A percentile compares a stretch with the other conserved stretches of the same genome.
Evolutionary conservation across 768 basidiomycete genomes (phyloP).

Genomic region (Kwoniella heveanensis): DNA sequence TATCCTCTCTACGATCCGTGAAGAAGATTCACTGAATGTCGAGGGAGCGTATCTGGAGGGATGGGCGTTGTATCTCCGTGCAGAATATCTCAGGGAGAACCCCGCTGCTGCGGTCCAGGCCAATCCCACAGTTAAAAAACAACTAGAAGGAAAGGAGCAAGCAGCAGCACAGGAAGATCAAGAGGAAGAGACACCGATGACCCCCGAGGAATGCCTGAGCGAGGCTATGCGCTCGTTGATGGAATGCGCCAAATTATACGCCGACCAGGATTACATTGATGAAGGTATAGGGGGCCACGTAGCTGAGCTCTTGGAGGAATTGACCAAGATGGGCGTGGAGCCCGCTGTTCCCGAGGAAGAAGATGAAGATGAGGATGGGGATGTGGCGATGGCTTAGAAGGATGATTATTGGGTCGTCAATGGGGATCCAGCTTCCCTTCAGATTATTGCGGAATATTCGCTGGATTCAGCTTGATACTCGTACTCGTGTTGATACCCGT

Average conservation of each 20-base stretch:
- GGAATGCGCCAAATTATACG: slow-evolving; percentile 78
- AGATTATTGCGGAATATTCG: no score
- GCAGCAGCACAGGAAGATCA: slow-evolving; percentile 34
- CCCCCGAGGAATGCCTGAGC: slow-evolving; percentile 75
- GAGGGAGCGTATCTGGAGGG: slow-evolving; percentile 95
- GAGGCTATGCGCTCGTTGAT: slow-evolving; percentile 80
- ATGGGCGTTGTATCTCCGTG: slow-evolving; percentile 79
- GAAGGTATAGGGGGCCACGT: slow-evolving; percentile 73
- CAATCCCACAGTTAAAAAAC: background rate
- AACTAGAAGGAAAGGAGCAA: slow-evolving; percentile 63
- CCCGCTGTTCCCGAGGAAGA: slow-evolving; percentile 65
- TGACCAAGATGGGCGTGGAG: slow-evolving; percentile 70
- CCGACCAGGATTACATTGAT: slow-evolving; percentile 73
- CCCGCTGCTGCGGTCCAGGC: slow-evolving; percentile 13
- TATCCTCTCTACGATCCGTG: slow-evolving; percentile 76
- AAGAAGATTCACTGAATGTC: slow-evolving; percentile 78
- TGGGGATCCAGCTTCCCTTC: no score
- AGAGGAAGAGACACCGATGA: slow-evolving; percentile 53
- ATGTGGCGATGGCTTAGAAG: slow-evolving; percentile 59
- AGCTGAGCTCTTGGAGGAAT: slow-evolving; percentile 68
- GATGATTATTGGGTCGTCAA: background rate
- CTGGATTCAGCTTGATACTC: no score
- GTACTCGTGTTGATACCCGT: no score
- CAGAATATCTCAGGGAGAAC: slow-evolving; percentile 40
- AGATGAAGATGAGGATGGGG: slow-evolving; percentile 67